Conservation (phyloP, 140 eudicot species). For the Cichorium intybus region DNA sequence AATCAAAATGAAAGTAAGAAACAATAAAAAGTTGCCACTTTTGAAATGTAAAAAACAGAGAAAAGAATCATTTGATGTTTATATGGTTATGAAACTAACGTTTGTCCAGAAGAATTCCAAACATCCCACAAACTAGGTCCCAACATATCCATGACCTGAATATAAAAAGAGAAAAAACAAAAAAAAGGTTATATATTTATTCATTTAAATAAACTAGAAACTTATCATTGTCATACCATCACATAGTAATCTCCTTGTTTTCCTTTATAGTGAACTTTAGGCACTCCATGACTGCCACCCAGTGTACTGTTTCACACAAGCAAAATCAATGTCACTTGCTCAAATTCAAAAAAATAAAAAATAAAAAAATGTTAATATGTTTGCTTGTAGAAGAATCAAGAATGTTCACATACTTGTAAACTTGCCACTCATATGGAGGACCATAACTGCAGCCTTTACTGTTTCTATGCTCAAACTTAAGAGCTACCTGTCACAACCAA, state of each 20-base stretch:
- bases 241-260: constrained; percentile 74
- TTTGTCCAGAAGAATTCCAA: constrained; percentile 66
- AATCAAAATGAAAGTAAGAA: background rate
- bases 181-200: background rate
- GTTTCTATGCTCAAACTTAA: constrained; percentile 77
- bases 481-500: constrained; percentile 53
- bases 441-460: constrained; percentile 85
- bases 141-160: constrained; percentile 78
- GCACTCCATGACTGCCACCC: constrained; percentile 84
- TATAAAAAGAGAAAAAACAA: background rate
- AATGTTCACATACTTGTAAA: constrained; percentile 63
- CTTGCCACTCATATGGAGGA: constrained; percentile 93
- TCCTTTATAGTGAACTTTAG: constrained; percentile 74
- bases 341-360: background rate
- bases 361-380: background rate
- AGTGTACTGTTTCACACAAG: constrained; percentile 46
- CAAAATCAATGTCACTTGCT: background rate
- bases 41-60: background rate
- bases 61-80: background rate
- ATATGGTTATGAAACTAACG: constrained; percentile 46
- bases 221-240: constrained; percentile 47
- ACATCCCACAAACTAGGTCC: constrained; percentile 92
- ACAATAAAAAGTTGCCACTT: background rate
- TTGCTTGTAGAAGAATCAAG: background rate
- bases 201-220: constrained; percentile 16